Evolutionary conservation across 179 eudicot species (phyloP), one percentile per base, ranked within the genome.

Genomic region (Heliamphora pulchella): DNA sequence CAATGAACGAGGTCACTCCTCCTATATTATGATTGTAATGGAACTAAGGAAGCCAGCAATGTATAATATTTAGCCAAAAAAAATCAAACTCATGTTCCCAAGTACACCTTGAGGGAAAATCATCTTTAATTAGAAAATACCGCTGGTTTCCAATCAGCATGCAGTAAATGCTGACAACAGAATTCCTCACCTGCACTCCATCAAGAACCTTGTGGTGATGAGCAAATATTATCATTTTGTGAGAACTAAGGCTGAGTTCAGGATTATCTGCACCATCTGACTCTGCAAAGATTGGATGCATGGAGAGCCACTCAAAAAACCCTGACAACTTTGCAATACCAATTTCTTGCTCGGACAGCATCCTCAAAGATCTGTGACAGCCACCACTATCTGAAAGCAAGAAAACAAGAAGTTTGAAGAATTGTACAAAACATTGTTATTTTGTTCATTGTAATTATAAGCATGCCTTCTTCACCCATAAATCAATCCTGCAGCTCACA

Each of bases 191-290:
- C 98, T 96, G 99, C 44, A 96, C 87, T 62, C 86, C 84, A 81
- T 96, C 97, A 81, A 92, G 89, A 85, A 96, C 99, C 84, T 87
- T 94, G 81, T 88, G 93, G 87, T 96, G 94, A 88, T 96, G 97
- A 86, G 91, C 97, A 89, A 94, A 96, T 79, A 96, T 86, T 86
- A 96, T 94, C 99, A 96, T 96, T 86, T 96, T 96, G 64, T 90
- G 93, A 82, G 89, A 89, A 81, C 89, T 85, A 73, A 80, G 76
- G 72, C 86, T 83, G 81, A 75, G 72, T 71, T 89, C 92, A 44
- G 46, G 51, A 82, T 87, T 79, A 71, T 84, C 86, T 11, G 84
- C 86, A 66, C 71, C 86, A 81, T 87, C 87, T 47, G 80, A 80
- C 80, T 91, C 93, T 62, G 89, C 73, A 79, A 89, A 75, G 71